Conservation (phyloP, 495 filamentous ascomycete species). For the Gamarada debralockiae region DNA sequence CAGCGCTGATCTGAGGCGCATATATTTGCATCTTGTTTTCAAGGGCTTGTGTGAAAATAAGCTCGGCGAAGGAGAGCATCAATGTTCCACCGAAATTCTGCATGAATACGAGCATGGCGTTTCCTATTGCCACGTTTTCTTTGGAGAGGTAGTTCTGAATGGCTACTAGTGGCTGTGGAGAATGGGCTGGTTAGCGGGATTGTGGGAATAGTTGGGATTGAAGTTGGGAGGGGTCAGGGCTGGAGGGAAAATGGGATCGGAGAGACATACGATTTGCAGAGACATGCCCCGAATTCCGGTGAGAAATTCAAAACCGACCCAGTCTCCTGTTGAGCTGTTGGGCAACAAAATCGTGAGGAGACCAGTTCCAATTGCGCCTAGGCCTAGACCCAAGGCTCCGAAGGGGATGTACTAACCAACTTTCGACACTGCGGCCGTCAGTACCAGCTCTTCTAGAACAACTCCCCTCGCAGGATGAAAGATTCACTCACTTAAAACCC, state of each 20-base stretch:
- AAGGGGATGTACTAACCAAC: constrained; percentile 32
- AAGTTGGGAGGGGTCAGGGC: too few species aligned
- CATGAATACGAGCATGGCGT: constrained; percentile 25
- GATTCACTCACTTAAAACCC: constrained; percentile 1
- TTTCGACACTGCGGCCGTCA: constrained; percentile 4
- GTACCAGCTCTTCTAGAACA: neutral
- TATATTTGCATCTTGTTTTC: constrained; percentile 12
- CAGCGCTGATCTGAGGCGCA: constrained; percentile 26
- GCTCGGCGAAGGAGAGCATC: constrained; percentile 28
- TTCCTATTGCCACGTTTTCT: constrained; percentile 26
- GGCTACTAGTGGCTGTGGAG: constrained; percentile 29
- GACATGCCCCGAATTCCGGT: too few species aligned
- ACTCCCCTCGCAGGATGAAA: neutral
- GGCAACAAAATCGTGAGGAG: constrained; percentile 13
- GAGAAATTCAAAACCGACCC: constrained; percentile 11
- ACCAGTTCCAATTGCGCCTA: constrained; percentile 25
- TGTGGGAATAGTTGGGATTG: too few species aligned
- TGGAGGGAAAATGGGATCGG: too few species aligned
- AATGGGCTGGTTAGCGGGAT: too few species aligned
- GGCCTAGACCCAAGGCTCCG: constrained; percentile 21
- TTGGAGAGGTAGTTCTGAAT: constrained; percentile 27
- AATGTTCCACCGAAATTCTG: constrained; percentile 30
- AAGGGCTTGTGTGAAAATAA: constrained; percentile 31
- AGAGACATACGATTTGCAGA: too few species aligned
- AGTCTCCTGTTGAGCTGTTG: neutral